A percentile compares a stretch with the other conserved stretches of the same genome.
Evolutionary conservation across 129 eudicot genomes (phyloP).

Genomic region (Escallonia herrerae): DNA sequence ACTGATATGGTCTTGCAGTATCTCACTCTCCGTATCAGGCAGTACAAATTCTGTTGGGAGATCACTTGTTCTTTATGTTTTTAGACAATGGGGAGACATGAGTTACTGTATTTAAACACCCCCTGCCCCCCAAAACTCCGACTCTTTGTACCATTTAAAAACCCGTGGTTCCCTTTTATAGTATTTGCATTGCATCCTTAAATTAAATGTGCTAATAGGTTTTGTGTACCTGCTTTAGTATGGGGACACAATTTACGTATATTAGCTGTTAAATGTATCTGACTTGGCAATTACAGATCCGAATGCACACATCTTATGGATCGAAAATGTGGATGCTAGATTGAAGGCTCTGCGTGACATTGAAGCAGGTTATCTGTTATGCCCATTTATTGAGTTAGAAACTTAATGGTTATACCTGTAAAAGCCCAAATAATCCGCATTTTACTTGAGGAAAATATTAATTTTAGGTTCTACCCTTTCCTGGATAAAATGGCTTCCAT

Average conservation of each 20-base stretch:
- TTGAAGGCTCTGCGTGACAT: slow-evolving; percentile 75
- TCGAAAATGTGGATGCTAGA: slow-evolving; percentile 64
- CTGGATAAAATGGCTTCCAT: too few relatives aligned
- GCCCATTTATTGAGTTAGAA: background rate
- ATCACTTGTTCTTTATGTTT: background rate
- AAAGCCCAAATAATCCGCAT: too few relatives aligned
- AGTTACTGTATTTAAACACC: background rate
- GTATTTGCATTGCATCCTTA: too few relatives aligned
- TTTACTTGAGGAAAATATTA: too few relatives aligned
- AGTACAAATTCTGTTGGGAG: too few relatives aligned
- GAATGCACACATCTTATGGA: slow-evolving; percentile 79
- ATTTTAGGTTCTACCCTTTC: too few relatives aligned
- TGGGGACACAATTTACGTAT: too few relatives aligned
- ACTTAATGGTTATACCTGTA: background rate
- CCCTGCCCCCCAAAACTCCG: background rate
- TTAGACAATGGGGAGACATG: background rate
- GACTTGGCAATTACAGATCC: slow-evolving; percentile 58
- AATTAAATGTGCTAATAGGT: too few relatives aligned
- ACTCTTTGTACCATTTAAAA: too few relatives aligned
- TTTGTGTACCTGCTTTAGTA: too few relatives aligned
- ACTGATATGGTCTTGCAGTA: background rate
- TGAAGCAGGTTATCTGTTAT: slow-evolving; percentile 59
- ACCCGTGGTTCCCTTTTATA: too few relatives aligned
- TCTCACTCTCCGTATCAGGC: background rate
- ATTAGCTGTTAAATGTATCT: slow-evolving; percentile 8